These are phyloP conservation scores for Globomyces sp. DNA, from an alignment of 371 early-diverging fungal species.

Conservation along the genomic window DNA sequence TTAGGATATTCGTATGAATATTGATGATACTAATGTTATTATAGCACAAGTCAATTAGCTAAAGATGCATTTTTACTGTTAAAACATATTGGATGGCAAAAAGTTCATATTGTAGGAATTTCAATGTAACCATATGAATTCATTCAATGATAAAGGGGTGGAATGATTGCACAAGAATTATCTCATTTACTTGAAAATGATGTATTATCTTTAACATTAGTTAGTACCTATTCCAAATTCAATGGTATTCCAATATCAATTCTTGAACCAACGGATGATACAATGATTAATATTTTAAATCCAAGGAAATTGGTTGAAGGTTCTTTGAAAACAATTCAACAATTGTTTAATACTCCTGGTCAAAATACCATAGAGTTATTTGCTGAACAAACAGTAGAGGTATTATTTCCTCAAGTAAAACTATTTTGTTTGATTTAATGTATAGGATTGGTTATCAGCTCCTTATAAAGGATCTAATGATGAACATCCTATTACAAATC, in stretches of 20 bases:
- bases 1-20: too few relatives aligned
- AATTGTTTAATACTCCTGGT: not conserved
- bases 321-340: not conserved
- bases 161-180: slow-evolving; percentile 30
- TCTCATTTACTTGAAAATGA: slow-evolving; percentile 25
- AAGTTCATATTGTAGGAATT: slow-evolving; percentile 23
- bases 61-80: slow-evolving; percentile 28
- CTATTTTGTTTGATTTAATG: not conserved
- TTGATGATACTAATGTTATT: not conserved
- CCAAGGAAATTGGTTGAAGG: slow-evolving; percentile 7
- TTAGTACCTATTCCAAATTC: slow-evolving; percentile 12
- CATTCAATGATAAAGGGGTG: slow-evolving; percentile 12
- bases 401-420: not conserved
- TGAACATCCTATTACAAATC: not conserved
- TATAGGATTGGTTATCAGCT: slow-evolving; percentile 9
- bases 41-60: slow-evolving; percentile 25
- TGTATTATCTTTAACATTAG: slow-evolving; percentile 4
- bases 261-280: not conserved
- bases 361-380: not conserved
- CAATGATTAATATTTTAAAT: not conserved
- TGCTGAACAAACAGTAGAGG: slow-evolving; percentile 1
- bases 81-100: slow-evolving; percentile 19
- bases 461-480: not conserved
- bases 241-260: slow-evolving; percentile 7
- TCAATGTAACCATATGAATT: slow-evolving; percentile 6